Conservation (phyloP, 176 grass and related monocot species). For the Tillandsia leiboldiana region DNA sequence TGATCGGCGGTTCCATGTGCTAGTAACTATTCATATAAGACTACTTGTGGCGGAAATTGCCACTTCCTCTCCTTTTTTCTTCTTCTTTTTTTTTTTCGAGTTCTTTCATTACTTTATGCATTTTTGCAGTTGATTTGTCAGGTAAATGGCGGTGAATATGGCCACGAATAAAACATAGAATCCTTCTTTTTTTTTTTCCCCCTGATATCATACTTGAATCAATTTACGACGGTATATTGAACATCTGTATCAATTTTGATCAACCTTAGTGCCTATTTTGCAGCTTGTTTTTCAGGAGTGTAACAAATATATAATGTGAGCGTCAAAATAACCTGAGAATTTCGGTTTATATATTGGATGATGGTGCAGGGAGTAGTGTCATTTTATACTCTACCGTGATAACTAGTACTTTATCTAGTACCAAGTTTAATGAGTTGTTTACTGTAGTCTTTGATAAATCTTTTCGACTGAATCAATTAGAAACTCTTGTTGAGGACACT, state of each 20-base stretch:
- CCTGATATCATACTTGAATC: background rate
- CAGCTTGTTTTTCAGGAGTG: background rate
- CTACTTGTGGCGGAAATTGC: conserved; percentile 8
- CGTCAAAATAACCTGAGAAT: no score
- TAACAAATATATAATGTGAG: background rate
- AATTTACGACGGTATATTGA: background rate
- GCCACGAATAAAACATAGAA: background rate
- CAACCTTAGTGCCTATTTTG: background rate
- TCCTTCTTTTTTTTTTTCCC: background rate
- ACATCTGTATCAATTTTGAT: background rate
- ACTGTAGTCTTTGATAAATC: no score
- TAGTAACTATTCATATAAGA: conserved; percentile 1
- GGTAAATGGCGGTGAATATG: background rate
- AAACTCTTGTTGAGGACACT: no score
- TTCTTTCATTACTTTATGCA: background rate
- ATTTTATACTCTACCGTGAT: no score
- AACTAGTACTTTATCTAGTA: no score
- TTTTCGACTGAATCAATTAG: no score
- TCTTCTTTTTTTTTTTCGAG: background rate
- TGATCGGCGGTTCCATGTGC: conserved; percentile 13
- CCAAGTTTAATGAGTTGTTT: no score
- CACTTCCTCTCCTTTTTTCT: background rate
- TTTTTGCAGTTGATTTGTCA: background rate
- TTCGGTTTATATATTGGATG: no score
- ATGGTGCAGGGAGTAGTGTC: no score